These are phyloP conservation scores for Polymyxa betae DNA, from an alignment of 208 protist genomes.

Conservation along the genomic window DNA sequence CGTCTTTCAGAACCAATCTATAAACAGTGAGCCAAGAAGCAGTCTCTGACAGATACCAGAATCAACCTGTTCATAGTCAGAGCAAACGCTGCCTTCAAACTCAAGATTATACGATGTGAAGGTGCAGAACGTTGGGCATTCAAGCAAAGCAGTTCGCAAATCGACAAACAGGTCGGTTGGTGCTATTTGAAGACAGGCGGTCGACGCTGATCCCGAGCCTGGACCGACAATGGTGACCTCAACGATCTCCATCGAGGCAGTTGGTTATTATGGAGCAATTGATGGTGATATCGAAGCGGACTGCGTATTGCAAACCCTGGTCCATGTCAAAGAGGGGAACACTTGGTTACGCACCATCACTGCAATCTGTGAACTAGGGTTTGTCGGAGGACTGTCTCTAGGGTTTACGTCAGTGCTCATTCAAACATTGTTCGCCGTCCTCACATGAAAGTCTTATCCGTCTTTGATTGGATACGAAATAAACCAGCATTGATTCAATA, in stretches of 20 bases:
- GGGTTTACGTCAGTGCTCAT: too few relatives aligned
- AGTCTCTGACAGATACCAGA: neutral
- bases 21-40: neutral
- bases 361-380: too few relatives aligned
- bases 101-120: conserved; percentile 21
- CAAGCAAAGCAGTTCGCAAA: neutral
- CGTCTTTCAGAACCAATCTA: neutral
- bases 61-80: conserved; percentile 12
- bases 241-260: neutral
- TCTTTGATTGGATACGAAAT: too few relatives aligned
- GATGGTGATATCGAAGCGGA: too few relatives aligned
- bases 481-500: too few relatives aligned
- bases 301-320: too few relatives aligned
- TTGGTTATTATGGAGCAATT: too few relatives aligned
- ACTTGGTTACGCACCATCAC: too few relatives aligned
- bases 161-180: neutral
- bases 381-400: too few relatives aligned
- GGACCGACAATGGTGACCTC: conserved; percentile 9
- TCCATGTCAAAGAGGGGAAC: too few relatives aligned
- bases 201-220: neutral
- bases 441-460: too few relatives aligned
- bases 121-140: neutral
- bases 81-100: conserved; percentile 1
- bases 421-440: too few relatives aligned
- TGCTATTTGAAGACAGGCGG: neutral